Evolutionary conservation across 768 basidiomycete genomes (phyloP), one percentile per base, ranked within the genome.

Genomic region (Boletus pseudopeckii): DNA sequence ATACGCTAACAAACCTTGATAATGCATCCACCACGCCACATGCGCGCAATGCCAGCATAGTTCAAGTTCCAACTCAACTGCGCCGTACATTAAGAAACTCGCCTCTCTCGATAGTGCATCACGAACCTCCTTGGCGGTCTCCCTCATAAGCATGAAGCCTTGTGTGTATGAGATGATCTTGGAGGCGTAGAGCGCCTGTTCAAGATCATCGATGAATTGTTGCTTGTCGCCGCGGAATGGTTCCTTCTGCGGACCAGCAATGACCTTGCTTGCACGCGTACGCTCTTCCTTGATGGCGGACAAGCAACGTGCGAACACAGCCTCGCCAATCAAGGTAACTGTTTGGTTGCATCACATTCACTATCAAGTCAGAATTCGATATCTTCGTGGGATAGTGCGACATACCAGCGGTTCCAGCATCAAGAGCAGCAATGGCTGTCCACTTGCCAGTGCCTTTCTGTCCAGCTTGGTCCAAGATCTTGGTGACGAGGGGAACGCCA

Each of bases 11-110:
- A 45, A 42, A 84, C 89, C 83, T 96, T 96, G 82, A 99, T 98
- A 74, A 99, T 99, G 74, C 96, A 98, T 61, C 97, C 97, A 61
- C 97, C 97, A 66, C 96, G 92, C 97, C 97, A 99, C 94, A 99
- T 99, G 63, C 80, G 84, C 33, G 97, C 97, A 68, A 99, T 98
- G 56, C 94, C 95, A 64, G 94, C 87, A 71, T 96, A 96, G 82
- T 98, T 98, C 71, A 99, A 78, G 72, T 90, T 84, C 96, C 96
- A 99, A 59, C 67, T 71, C 63, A 88, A 67, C 88, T 90, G 30
- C 4, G 40, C 17, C 33, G 14, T 32, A 34, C 33, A 39, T 69
- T 24, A 45, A 22, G 50, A 48, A 50, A 45, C 33, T 45, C 20
- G 43, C 24, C 9, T 18, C 18, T 50, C 22, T 45, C 33, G 9